Conservation (phyloP, 1,139 yeast genomes). For the Hanseniaspora uvarum region DNA sequence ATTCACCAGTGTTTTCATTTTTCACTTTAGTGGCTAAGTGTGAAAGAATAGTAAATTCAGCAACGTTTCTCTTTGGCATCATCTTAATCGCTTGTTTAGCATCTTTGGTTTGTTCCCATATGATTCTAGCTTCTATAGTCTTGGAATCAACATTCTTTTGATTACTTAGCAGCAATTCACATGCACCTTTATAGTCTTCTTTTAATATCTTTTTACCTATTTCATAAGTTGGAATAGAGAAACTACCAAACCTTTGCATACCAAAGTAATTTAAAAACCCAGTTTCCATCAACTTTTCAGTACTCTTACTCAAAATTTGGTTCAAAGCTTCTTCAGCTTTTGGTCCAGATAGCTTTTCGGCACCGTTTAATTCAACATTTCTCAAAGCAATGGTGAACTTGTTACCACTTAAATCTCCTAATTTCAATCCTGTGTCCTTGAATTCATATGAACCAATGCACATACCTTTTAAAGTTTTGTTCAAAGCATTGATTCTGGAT, state of each 20-base stretch:
- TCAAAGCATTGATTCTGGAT: conserved; percentile 68
- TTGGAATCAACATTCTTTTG: conserved; percentile 78
- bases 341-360: conserved; percentile 16
- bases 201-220: conserved; percentile 65
- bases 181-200: conserved; percentile 73
- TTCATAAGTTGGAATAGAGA: conserved; percentile 79
- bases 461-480: conserved; percentile 62
- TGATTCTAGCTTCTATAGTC: conserved; percentile 66
- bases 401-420: conserved; percentile 83
- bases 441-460: conserved; percentile 70
- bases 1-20: conserved; percentile 40
- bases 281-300: conserved; percentile 46
- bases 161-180: conserved; percentile 65
- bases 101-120: conserved; percentile 70
- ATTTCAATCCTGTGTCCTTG: conserved; percentile 48
- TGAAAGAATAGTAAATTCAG: conserved; percentile 65
- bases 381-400: conserved; percentile 78
- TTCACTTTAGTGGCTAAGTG: conserved; percentile 42
- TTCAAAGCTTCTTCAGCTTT: conserved; percentile 26
- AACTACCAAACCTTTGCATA: conserved; percentile 95
- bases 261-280: conserved; percentile 94
- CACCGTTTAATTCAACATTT: conserved; percentile 41
- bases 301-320: conserved; percentile 41
- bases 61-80: conserved; percentile 83
- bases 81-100: conserved; percentile 52